phyloP scores from a whole-genome alignment of 2,329 filamentous ascomycete genomes.

The Cordyceps farinosa region DNA sequence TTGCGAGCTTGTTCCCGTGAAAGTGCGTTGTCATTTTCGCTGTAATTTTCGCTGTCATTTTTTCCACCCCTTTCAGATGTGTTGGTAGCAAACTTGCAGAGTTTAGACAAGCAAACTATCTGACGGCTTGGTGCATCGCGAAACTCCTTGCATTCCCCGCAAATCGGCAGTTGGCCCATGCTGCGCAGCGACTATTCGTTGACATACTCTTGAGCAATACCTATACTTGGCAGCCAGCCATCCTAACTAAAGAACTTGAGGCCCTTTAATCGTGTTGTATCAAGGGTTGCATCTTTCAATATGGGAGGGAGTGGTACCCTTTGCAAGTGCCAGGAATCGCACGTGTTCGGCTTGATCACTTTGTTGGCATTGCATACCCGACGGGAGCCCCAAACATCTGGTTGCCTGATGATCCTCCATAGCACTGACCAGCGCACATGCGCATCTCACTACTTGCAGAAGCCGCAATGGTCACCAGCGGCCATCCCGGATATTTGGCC shows the following conservation, averaged over 20 bases:
- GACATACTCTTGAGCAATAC: neutral
- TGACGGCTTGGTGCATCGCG: neutral
- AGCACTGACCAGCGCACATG: neutral
- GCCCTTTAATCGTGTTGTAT: neutral
- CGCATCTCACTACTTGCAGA: neutral
- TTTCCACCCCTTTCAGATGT: neutral
- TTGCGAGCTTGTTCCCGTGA: neutral
- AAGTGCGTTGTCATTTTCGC: neutral
- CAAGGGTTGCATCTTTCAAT: neutral
- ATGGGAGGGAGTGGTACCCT: neutral
- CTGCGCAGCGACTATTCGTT: neutral
- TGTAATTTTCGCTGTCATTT: neutral
- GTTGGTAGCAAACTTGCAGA: neutral
- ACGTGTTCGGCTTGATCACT: neutral
- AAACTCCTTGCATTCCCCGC: slow-evolving; percentile 6
- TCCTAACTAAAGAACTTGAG: too few species aligned
- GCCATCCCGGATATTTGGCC: neutral
- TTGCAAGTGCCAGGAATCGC: neutral
- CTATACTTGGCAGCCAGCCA: neutral
- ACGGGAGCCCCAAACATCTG: neutral
- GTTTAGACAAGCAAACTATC: slow-evolving; percentile 7
- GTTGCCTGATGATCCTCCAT: neutral
- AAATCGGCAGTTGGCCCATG: neutral
- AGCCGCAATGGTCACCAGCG: neutral
- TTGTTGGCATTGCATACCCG: neutral